These are phyloP conservation scores for Chenopodium quinoa DNA, from an alignment of 148 eudicot species.

Conservation along the genomic window DNA sequence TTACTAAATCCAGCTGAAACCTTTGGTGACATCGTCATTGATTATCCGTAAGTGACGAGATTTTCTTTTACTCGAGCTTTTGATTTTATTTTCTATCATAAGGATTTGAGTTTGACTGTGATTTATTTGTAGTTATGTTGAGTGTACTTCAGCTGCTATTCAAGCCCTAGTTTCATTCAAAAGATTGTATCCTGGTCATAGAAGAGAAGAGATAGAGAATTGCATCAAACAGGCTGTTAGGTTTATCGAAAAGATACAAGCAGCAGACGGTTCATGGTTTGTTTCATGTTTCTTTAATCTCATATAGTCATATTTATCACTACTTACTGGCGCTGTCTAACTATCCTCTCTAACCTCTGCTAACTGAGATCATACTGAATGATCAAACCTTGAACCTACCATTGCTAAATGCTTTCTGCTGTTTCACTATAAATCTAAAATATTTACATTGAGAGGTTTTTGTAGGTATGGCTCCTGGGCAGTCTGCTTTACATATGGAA, in stretches of 20 bases:
- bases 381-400: conserved; percentile 1
- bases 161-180: conserved; percentile 79
- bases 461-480: conserved; percentile 96
- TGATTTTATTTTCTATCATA: neutral
- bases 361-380: neutral
- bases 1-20: conserved; percentile 95
- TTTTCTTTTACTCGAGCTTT: neutral
- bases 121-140: conserved; percentile 65
- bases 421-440: neutral
- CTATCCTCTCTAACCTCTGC: neutral
- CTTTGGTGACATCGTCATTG: conserved; percentile 97
- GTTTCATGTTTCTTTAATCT: conserved; percentile 26
- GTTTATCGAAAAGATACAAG: conserved; percentile 79
- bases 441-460: conserved; percentile 6
- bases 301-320: neutral
- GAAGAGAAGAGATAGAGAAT: conserved; percentile 63
- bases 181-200: conserved; percentile 77
- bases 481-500: conserved; percentile 89
- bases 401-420: conserved; percentile 3
- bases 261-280: conserved; percentile 91
- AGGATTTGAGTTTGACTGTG: conserved; percentile 3
- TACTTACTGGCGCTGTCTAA: neutral
- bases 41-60: conserved; percentile 81
- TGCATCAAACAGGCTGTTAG: conserved; percentile 61
- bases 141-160: conserved; percentile 93